Conservation (phyloP, 768 basidiomycete genomes). For the Fistulinella prunicolor region DNA sequence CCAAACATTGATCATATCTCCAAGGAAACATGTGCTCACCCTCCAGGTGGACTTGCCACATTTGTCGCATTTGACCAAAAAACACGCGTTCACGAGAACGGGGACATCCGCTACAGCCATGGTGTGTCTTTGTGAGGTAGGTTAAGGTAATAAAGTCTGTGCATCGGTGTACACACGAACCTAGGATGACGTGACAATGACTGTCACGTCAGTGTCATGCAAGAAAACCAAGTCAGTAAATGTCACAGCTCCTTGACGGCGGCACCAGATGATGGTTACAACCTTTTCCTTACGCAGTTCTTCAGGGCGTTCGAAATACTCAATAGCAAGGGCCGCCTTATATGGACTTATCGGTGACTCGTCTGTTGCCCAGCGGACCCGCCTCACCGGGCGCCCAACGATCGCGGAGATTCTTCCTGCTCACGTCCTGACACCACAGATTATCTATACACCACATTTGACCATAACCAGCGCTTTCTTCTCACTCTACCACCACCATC, state of each 20-base stretch:
- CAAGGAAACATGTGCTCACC: constrained; percentile 43
- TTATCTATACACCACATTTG: constrained; percentile 5
- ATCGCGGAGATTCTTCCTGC: constrained; percentile 11
- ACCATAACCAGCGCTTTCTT: constrained; percentile 12
- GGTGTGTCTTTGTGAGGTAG: constrained; percentile 21
- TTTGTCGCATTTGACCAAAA: constrained; percentile 50
- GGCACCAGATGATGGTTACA: background rate
- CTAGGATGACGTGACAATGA: constrained; percentile 19
- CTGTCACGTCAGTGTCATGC: constrained; percentile 9
- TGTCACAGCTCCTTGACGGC: too few relatives aligned
- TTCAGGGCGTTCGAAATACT: background rate
- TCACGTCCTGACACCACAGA: background rate
- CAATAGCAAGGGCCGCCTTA: background rate
- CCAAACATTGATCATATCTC: constrained; percentile 7
- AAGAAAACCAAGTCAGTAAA: background rate
- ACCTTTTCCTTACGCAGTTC: constrained; percentile 9
- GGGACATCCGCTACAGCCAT: constrained; percentile 24
- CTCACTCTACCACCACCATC: constrained; percentile 10
- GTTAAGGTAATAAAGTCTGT: constrained; percentile 35
- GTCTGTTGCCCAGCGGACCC: background rate
- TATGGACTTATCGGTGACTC: background rate
- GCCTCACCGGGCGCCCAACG: background rate
- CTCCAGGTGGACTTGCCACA: constrained; percentile 73
- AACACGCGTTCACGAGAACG: constrained; percentile 53
- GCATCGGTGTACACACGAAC: constrained; percentile 13